Evolutionary conservation across 495 filamentous ascomycete genomes (phyloP).

Genomic region (Paragyromitra xinjiangensis): DNA sequence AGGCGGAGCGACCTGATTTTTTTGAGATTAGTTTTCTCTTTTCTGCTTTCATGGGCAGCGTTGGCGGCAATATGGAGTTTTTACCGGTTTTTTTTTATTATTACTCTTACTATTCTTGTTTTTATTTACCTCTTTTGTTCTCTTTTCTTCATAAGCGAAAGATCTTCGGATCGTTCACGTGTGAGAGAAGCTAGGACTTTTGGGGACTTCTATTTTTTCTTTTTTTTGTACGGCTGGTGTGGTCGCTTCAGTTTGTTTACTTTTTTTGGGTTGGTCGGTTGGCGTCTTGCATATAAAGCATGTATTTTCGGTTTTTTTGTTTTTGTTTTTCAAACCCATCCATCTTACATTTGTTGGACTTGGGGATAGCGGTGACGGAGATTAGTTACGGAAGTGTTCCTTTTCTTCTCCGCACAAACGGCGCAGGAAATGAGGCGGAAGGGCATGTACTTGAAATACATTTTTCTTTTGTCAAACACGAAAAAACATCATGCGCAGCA

Average conservation of each 20-base stretch:
- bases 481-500: constrained; percentile 39
- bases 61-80: constrained; percentile 51
- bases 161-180: constrained; percentile 34
- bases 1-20: constrained; percentile 26
- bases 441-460: constrained; percentile 43
- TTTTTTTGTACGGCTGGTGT: constrained; percentile 29
- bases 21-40: constrained; percentile 22
- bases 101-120: constrained; percentile 44
- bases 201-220: constrained; percentile 20
- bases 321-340: constrained; percentile 38
- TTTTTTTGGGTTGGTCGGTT: constrained; percentile 46
- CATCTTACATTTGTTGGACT: constrained; percentile 39
- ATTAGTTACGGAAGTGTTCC: constrained; percentile 54
- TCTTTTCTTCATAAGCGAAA: constrained; percentile 15
- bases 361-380: constrained; percentile 48
- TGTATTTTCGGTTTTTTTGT: constrained; percentile 50
- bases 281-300: constrained; percentile 55
- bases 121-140: constrained; percentile 44
- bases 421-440: constrained; percentile 49
- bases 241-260: constrained; percentile 33
- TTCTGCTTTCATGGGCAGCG: constrained; percentile 48
- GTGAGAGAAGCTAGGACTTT: constrained; percentile 9
- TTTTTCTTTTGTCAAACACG: constrained; percentile 49
- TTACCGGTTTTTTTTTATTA: constrained; percentile 41
- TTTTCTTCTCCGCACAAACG: constrained; percentile 56